These are phyloP conservation scores for Chaetothyriales sp. DNA, from an alignment of 2,329 filamentous ascomycete genomes.

Conservation along the genomic window DNA sequence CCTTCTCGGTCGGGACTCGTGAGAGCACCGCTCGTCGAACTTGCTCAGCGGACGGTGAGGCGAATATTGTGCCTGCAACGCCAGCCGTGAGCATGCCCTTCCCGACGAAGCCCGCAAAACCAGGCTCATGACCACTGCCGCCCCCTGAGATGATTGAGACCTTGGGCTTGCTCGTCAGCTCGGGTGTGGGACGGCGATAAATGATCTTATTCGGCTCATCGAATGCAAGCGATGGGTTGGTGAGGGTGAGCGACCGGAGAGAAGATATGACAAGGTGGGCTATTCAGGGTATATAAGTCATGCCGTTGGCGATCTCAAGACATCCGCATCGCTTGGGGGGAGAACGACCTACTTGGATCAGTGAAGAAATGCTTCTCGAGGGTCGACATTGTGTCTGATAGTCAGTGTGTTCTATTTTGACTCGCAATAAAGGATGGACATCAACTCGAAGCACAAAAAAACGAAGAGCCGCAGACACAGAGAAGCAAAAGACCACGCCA, in stretches of 20 bases:
- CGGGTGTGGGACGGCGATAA: conserved; percentile 48
- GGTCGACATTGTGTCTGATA: background rate
- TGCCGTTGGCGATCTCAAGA: background rate
- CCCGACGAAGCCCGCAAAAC: conserved; percentile 74
- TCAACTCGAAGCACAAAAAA: background rate
- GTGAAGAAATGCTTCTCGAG: conserved; percentile 69
- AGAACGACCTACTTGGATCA: conserved; percentile 39
- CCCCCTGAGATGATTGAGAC: conserved; percentile 80
- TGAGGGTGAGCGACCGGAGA: conserved; percentile 60
- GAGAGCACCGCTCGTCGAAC: conserved; percentile 60
- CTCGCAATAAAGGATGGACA: background rate
- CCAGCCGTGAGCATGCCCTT: conserved; percentile 64
- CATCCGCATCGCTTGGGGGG: background rate
- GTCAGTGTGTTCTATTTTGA: background rate
- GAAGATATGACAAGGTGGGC: conserved; percentile 60
- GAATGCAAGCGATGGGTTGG: conserved; percentile 69
- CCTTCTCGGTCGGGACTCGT: conserved; percentile 54
- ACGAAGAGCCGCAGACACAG: too few species aligned
- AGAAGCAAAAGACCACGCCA: background rate
- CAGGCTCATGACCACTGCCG: conserved; percentile 74
- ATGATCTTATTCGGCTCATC: conserved; percentile 70
- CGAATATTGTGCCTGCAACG: conserved; percentile 77
- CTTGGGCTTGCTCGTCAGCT: conserved; percentile 36
- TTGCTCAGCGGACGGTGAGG: conserved; percentile 67
- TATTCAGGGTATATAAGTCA: background rate